A percentile compares a stretch with the other conserved stretches of the same genome.
These are phyloP conservation scores for Trichosanthes cucumerina DNA, from an alignment of 306 rosid genomes.

Conservation along the genomic window DNA sequence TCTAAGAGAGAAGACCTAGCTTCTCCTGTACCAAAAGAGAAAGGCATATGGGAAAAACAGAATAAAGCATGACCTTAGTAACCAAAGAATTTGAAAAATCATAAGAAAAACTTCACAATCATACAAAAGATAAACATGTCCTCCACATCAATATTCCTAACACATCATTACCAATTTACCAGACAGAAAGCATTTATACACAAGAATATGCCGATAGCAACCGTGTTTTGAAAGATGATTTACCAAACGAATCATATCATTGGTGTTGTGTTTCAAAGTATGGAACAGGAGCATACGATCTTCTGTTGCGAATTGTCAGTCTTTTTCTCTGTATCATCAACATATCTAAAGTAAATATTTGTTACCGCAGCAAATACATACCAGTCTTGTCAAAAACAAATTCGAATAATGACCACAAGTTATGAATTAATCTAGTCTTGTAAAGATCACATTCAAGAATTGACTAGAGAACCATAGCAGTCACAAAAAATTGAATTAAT, in stretches of 20 bases:
- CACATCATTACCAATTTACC: slow-evolving; percentile 10
- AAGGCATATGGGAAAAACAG: not conserved
- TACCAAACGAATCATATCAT: slow-evolving; percentile 10
- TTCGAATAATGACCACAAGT: not conserved
- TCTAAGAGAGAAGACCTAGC: not conserved
- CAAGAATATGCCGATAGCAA: slow-evolving; percentile 7
- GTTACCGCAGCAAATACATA: not conserved
- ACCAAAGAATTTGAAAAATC: slow-evolving; percentile 1
- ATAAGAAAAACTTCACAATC: slow-evolving; percentile 8
- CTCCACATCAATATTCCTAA: not conserved
- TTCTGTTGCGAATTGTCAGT: slow-evolving; percentile 73
- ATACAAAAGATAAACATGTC: not conserved
- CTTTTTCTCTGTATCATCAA: slow-evolving; percentile 51
- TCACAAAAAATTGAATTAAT: not conserved
- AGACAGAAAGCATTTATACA: slow-evolving; percentile 6
- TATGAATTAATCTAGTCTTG: not conserved
- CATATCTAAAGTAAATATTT: not conserved
- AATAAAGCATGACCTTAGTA: not conserved
- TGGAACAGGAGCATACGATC: slow-evolving; percentile 79
- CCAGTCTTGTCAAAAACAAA: not conserved
- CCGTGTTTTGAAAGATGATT: slow-evolving; percentile 3
- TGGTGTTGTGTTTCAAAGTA: slow-evolving; percentile 45
- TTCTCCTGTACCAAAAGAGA: slow-evolving; percentile 5
- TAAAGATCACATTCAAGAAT: not conserved
- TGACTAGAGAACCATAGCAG: not conserved